These are phyloP conservation scores for Penicillium sp. DNA, from an alignment of 2,329 filamentous ascomycete genomes.

Conservation along the genomic window DNA sequence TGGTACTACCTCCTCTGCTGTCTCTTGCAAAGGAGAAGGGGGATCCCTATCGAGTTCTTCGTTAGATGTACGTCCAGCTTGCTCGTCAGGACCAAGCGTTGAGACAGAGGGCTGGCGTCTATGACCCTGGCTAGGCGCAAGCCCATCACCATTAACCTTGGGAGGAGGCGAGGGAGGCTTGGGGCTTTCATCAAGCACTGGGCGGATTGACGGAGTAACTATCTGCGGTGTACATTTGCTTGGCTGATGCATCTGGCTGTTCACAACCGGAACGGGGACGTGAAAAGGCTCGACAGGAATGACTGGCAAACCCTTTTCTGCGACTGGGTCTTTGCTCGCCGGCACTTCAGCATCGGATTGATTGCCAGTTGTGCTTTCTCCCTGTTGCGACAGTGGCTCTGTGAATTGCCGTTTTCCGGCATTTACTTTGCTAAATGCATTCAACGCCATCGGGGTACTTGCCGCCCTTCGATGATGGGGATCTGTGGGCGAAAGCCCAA, in stretches of 20 bases:
- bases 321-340: not conserved
- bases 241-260: not conserved
- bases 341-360: not conserved
- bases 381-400: not conserved
- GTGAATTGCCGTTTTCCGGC: not conserved
- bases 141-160: conserved; percentile 6
- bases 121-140: conserved; percentile 7
- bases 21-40: conserved; percentile 20
- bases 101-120: conserved; percentile 26
- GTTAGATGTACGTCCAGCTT: not conserved
- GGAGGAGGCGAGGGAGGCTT: conserved; percentile 8
- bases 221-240: not conserved
- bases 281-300: conserved; percentile 6
- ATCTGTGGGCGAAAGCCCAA: conserved; percentile 21
- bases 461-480: not conserved
- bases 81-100: conserved; percentile 24
- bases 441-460: not conserved
- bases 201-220: conserved; percentile 11
- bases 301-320: conserved; percentile 8
- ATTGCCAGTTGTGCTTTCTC: not conserved
- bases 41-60: conserved; percentile 7
- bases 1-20: not conserved
- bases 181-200: conserved; percentile 11
- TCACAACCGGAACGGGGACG: not conserved
- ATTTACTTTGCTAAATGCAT: not conserved